A percentile compares a stretch with the other conserved stretches of the same genome.
Conservation (phyloP, 768 basidiomycete genomes). For the Wakefieldia striispora region DNA sequence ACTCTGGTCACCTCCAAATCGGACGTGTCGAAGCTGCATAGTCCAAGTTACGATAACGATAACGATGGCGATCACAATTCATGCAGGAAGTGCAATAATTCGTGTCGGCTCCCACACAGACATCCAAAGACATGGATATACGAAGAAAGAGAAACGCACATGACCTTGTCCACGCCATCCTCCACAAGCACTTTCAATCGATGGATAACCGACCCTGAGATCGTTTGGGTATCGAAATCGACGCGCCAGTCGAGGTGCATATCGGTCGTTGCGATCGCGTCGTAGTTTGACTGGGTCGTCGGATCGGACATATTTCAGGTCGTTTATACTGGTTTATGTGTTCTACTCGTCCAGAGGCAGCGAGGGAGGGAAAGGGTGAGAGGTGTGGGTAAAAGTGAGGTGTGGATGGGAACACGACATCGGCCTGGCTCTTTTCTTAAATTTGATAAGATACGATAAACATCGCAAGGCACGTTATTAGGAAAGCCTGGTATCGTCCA, state of each 20-base stretch:
- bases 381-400: not conserved
- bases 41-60: too few species aligned
- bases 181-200: constrained; percentile 48
- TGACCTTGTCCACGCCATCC: constrained; percentile 52
- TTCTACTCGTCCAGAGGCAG: not conserved
- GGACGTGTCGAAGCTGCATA: constrained; percentile 66
- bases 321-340: too few species aligned
- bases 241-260: constrained; percentile 75
- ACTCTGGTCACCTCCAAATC: constrained; percentile 60
- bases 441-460: constrained; percentile 5
- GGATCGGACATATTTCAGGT: constrained; percentile 42
- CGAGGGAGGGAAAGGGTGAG: too few species aligned
- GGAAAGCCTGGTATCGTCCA: constrained; percentile 4
- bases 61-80: not conserved
- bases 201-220: constrained; percentile 68
- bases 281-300: constrained; percentile 81
- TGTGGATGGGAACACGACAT: too few species aligned
- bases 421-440: too few species aligned
- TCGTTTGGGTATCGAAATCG: constrained; percentile 61
- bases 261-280: constrained; percentile 60
- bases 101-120: too few species aligned
- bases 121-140: too few species aligned
- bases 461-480: constrained; percentile 6
- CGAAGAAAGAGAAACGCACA: constrained; percentile 39
- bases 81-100: too few species aligned